phyloP scores from a whole-genome alignment of 164 flowering plant genomes.

The Stephania japonica region DNA sequence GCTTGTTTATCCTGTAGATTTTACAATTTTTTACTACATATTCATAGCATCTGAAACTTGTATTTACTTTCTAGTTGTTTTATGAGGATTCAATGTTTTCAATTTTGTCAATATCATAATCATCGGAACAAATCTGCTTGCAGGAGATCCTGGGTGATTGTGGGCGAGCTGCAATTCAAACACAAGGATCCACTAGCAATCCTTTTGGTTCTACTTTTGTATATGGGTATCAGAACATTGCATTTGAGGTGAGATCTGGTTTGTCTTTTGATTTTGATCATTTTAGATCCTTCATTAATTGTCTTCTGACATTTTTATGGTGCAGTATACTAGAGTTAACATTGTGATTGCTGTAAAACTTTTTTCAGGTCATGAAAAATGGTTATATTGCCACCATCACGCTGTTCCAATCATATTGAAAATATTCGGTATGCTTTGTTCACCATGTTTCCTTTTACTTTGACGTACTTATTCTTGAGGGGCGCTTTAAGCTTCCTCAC shows the following conservation, averaged over 20 bases:
- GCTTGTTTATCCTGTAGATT: neutral
- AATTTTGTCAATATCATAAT: neutral
- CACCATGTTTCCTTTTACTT: neutral
- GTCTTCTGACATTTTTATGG: neutral
- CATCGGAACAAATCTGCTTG: neutral
- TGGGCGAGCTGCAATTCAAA: conserved; percentile 92
- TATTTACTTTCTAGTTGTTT: neutral
- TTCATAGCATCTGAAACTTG: neutral
- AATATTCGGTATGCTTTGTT: conserved; percentile 14
- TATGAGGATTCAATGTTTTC: neutral
- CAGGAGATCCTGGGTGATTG: conserved; percentile 95
- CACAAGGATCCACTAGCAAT: conserved; percentile 89
- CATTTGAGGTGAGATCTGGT: conserved; percentile 70
- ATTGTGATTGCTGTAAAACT: conserved; percentile 7
- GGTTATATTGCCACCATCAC: conserved; percentile 91
- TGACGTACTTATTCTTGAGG: neutral
- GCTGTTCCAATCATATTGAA: conserved; percentile 64
- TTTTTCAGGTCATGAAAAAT: conserved; percentile 83
- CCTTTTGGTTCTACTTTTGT: conserved; percentile 97
- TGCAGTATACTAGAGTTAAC: conserved; percentile 6
- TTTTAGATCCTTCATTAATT: neutral
- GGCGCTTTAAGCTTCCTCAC: neutral
- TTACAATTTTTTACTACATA: too few relatives aligned
- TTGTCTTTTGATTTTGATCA: neutral
- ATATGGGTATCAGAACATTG: conserved; percentile 89